Evolutionary conservation across 768 basidiomycete genomes (phyloP).

Genomic region (Auricularia sp.): DNA sequence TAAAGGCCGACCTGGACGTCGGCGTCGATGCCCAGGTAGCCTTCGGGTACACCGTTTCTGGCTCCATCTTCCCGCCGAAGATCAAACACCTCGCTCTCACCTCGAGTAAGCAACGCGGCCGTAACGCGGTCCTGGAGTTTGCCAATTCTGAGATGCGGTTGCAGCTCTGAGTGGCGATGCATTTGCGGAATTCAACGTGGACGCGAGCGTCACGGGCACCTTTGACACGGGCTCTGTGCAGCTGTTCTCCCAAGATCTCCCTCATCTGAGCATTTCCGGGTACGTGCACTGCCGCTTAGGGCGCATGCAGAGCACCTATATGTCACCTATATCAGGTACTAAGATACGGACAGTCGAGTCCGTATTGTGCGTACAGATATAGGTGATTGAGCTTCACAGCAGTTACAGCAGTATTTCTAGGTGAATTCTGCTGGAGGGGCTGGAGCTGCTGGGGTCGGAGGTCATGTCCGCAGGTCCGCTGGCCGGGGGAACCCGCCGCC

Average conservation of each 20-base stretch:
- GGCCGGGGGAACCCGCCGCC: too few relatives aligned
- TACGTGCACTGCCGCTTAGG: background rate
- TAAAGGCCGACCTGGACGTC: background rate
- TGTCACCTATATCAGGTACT: too few relatives aligned
- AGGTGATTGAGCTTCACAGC: too few relatives aligned
- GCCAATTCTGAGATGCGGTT: background rate
- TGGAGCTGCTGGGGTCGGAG: too few relatives aligned
- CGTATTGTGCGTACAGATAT: too few relatives aligned
- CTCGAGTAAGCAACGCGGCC: background rate
- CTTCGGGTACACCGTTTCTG: background rate
- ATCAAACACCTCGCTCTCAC: background rate
- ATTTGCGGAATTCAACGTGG: background rate
- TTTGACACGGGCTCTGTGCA: background rate
- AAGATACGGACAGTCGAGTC: too few relatives aligned
- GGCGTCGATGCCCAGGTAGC: background rate
- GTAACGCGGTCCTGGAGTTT: background rate
- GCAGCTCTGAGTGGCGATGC: background rate
- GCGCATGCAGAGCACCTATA: too few relatives aligned
- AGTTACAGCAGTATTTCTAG: too few relatives aligned
- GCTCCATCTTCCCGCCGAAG: background rate
- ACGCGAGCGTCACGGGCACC: background rate
- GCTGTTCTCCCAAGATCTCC: background rate
- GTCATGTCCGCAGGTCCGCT: too few relatives aligned
- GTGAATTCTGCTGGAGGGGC: too few relatives aligned
- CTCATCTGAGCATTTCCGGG: background rate